Evolutionary conservation across 345 rosid genomes (phyloP).

Genomic region (Melastoma malabathricum): DNA sequence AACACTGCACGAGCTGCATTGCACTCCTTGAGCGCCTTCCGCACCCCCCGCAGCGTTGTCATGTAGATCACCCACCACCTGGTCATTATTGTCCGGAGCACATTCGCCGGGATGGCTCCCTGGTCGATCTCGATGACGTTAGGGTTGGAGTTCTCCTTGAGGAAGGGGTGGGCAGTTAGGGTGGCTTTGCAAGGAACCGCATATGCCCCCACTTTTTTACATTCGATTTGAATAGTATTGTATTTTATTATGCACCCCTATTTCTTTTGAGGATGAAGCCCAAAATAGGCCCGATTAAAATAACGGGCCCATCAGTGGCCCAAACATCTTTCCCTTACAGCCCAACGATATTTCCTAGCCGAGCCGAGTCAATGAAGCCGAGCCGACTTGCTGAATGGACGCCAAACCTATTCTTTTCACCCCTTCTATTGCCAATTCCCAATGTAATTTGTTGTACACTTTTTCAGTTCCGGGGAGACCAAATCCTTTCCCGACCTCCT

Average conservation of each 20-base stretch:
- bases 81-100: slow-evolving; percentile 26
- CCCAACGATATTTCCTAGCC: slow-evolving; percentile 1
- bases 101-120: too few species aligned
- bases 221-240: too few species aligned
- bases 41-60: slow-evolving; percentile 61
- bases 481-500: too few species aligned
- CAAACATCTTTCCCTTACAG: neutral
- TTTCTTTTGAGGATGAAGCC: too few species aligned
- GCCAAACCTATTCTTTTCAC: too few species aligned
- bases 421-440: too few species aligned
- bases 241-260: too few species aligned
- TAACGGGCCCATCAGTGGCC: too few species aligned
- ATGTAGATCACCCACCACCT: slow-evolving; percentile 66
- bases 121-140: slow-evolving; percentile 7
- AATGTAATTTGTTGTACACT: too few species aligned
- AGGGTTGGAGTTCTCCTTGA: slow-evolving; percentile 42
- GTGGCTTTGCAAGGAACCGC: slow-evolving; percentile 17
- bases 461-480: slow-evolving; percentile 14
- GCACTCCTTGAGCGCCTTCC: slow-evolving; percentile 76
- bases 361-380: neutral
- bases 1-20: slow-evolving; percentile 44
- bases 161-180: neutral
- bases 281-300: too few species aligned
- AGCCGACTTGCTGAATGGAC: too few species aligned
- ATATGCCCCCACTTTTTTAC: too few species aligned